These are phyloP conservation scores for Paramecium pentaurelia DNA, from an alignment of 73 alveolate genomes.

Conservation along the genomic window DNA sequence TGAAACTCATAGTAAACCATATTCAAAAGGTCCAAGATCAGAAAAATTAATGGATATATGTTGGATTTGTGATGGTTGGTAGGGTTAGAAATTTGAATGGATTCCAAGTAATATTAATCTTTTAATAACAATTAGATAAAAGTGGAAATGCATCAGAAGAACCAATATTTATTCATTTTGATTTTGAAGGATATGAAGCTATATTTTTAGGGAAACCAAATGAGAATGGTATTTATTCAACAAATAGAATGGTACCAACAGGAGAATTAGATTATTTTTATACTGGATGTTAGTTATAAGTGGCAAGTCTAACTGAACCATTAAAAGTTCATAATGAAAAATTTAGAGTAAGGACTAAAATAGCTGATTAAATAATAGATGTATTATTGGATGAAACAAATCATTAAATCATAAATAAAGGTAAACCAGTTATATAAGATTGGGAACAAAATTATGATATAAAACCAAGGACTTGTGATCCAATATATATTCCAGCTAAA, in stretches of 20 bases:
- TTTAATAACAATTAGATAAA: background rate
- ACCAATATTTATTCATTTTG: slow-evolving; percentile 47
- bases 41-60: slow-evolving; percentile 28
- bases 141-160: slow-evolving; percentile 49
- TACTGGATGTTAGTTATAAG: background rate
- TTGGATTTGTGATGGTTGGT: slow-evolving; percentile 67
- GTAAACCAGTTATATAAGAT: slow-evolving; percentile 19
- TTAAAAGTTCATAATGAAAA: slow-evolving; percentile 16
- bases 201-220: slow-evolving; percentile 44
- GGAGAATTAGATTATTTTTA: slow-evolving; percentile 53
- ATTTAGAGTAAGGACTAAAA: background rate
- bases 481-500: slow-evolving; percentile 50
- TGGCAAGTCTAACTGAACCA: slow-evolving; percentile 27
- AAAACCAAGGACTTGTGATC: slow-evolving; percentile 48
- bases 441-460: slow-evolving; percentile 48
- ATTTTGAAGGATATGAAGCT: slow-evolving; percentile 53
- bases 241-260: slow-evolving; percentile 50
- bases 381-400: slow-evolving; percentile 42
- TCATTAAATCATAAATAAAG: background rate
- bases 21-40: slow-evolving; percentile 16
- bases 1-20: background rate
- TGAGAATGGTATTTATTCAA: background rate
- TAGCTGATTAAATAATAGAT: slow-evolving; percentile 15
- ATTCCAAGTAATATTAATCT: background rate
- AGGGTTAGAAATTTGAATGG: slow-evolving; percentile 28